Evolutionary conservation across 768 basidiomycete genomes (phyloP).

Genomic region (Hericium alpestre): DNA sequence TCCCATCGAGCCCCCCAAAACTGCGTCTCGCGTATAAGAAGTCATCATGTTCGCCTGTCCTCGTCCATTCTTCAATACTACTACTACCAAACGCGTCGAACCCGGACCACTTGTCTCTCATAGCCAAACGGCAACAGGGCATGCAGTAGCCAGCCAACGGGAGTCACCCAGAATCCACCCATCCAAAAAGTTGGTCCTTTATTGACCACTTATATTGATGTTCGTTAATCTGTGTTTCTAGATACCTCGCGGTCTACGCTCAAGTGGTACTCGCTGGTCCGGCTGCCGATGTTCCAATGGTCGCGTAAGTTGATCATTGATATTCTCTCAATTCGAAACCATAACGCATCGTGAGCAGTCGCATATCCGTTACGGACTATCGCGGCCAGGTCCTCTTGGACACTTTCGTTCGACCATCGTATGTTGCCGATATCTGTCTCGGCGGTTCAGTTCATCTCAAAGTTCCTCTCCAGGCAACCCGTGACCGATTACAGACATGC

Average conservation of each 20-base stretch:
- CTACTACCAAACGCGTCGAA: no score
- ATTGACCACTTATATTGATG: neutral
- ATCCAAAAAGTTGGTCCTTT: neutral
- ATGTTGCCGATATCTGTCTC: neutral
- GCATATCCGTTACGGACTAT: slow-evolving; percentile 42
- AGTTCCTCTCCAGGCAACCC: slow-evolving; percentile 25
- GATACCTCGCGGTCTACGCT: slow-evolving; percentile 38
- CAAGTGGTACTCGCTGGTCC: slow-evolving; percentile 33
- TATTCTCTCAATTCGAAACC: neutral
- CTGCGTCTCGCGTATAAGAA: no score
- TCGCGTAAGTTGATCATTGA: slow-evolving; percentile 31
- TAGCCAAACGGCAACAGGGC: no score
- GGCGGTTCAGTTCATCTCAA: neutral
- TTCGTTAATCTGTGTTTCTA: slow-evolving; percentile 10
- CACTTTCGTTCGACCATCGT: slow-evolving; percentile 46
- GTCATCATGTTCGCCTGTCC: no score
- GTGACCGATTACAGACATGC: slow-evolving; percentile 36
- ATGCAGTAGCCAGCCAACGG: neutral
- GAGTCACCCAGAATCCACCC: neutral
- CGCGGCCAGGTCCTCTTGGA: slow-evolving; percentile 35
- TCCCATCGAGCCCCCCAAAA: no score
- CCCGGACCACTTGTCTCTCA: no score
- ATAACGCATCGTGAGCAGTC: slow-evolving; percentile 20
- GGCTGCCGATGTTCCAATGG: slow-evolving; percentile 35
- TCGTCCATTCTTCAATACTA: no score